A percentile compares a stretch with the other conserved stretches of the same genome.
These are phyloP conservation scores for Aspergillus oerlinghausenensis DNA, from an alignment of 2,329 filamentous ascomycete genomes.

Conservation along the genomic window DNA sequence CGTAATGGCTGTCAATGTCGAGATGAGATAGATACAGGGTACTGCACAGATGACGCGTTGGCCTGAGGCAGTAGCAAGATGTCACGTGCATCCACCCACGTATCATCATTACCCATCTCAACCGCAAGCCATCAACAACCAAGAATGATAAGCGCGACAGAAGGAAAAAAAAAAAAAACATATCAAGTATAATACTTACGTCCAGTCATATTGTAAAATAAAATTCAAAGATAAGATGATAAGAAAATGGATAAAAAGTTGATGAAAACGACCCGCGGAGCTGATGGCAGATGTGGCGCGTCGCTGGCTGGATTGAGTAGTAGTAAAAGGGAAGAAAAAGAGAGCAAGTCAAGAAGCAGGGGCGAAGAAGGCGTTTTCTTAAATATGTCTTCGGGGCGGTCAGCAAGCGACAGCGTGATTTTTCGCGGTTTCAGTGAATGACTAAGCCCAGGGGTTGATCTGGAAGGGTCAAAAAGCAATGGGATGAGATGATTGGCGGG, in stretches of 20 bases:
- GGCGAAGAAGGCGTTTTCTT: slow-evolving; percentile 20
- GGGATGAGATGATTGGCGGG: slow-evolving; percentile 31
- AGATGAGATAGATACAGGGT: background rate
- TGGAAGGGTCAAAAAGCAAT: slow-evolving; percentile 19
- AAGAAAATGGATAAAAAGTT: slow-evolving; percentile 12
- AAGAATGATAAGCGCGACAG: background rate
- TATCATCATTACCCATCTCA: slow-evolving; percentile 10
- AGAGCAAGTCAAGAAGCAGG: slow-evolving; percentile 8
- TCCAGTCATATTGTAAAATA: slow-evolving; percentile 35
- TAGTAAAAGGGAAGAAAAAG: slow-evolving; percentile 16
- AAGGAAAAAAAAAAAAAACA: background rate
- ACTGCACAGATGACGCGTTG: slow-evolving; percentile 6
- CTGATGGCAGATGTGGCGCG: slow-evolving; percentile 16
- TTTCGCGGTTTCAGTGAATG: slow-evolving; percentile 9
- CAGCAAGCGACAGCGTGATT: slow-evolving; percentile 18
- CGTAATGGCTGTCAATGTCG: background rate
- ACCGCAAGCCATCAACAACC: background rate
- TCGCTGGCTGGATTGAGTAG: slow-evolving; percentile 8
- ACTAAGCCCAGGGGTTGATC: slow-evolving; percentile 26
- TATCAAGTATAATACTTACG: slow-evolving; percentile 28
- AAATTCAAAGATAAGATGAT: slow-evolving; percentile 5
- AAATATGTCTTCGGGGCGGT: slow-evolving; percentile 25
- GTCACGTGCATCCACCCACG: slow-evolving; percentile 24
- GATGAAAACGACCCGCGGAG: slow-evolving; percentile 15
- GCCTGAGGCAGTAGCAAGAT: slow-evolving; percentile 15